Evolutionary conservation across 2,329 filamentous ascomycete genomes (phyloP).

Genomic region (Ambrosiella cleistominuta): DNA sequence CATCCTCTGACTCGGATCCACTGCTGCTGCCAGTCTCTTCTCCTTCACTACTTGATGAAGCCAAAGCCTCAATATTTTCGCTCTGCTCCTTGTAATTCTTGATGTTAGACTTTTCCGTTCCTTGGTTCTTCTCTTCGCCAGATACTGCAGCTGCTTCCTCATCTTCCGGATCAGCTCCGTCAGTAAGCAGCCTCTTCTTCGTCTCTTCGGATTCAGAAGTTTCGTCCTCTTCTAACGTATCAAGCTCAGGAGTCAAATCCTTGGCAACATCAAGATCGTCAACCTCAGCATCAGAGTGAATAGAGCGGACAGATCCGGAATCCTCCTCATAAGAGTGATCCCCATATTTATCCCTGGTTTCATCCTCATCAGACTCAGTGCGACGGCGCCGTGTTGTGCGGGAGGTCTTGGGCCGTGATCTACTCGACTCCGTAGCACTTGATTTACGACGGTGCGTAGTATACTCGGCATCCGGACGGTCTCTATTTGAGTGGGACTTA

Average conservation of each 20-base stretch:
- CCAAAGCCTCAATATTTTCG: no score
- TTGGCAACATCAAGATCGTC: neutral
- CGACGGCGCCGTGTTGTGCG: no score
- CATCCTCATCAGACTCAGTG: neutral
- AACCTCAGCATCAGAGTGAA: neutral
- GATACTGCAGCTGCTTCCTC: neutral
- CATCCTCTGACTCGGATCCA: neutral
- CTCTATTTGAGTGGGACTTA: neutral
- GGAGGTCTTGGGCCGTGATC: neutral
- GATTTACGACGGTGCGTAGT: neutral
- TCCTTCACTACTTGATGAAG: no score
- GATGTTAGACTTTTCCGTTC: no score
- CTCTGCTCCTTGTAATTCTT: no score
- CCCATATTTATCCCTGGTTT: neutral
- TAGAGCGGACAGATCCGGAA: neutral
- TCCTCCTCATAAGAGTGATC: neutral
- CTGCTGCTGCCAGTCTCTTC: no score
- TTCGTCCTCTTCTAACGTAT: neutral
- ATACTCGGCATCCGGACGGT: neutral
- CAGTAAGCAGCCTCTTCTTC: neutral
- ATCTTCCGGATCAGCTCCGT: neutral
- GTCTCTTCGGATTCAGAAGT: neutral
- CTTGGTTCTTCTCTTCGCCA: neutral
- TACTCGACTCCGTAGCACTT: neutral
- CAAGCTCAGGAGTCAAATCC: neutral